Evolutionary conservation across 257 asterid species (phyloP).

Genomic region (Phtheirospermum japonicum): DNA sequence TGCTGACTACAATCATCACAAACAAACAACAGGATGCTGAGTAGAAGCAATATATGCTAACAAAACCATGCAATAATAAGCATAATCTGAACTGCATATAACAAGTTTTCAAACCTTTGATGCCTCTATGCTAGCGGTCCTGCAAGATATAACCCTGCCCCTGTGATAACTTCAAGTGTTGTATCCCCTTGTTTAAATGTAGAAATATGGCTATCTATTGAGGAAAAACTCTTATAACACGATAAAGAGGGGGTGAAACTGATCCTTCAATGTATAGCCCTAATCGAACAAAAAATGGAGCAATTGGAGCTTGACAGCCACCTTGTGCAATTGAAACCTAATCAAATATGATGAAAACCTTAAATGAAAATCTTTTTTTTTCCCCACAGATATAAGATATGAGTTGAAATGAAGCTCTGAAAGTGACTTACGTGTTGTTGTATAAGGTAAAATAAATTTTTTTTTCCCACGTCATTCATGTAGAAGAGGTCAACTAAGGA

Average conservation of each 20-base stretch:
- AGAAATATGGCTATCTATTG: slow-evolving; percentile 60
- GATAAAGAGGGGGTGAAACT: slow-evolving; percentile 85
- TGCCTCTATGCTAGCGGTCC: slow-evolving; percentile 84
- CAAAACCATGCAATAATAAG: no score
- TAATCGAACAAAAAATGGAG: no score
- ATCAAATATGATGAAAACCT: no score
- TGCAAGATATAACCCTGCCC: slow-evolving; percentile 60
- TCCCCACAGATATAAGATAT: slow-evolving; percentile 7
- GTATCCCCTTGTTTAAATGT: slow-evolving; percentile 64
- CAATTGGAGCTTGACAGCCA: no score
- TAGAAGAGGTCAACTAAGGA: no score
- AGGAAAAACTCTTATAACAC: slow-evolving; percentile 70
- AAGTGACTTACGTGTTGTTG: no score
- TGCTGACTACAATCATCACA: background rate
- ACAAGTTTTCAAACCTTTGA: slow-evolving; percentile 65
- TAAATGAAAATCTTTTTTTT: slow-evolving; percentile 11
- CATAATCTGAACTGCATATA: slow-evolving; percentile 19
- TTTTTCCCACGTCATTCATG: no score
- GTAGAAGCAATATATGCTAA: background rate
- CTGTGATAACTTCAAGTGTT: slow-evolving; percentile 70
- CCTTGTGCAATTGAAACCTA: no score
- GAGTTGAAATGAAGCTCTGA: slow-evolving; percentile 23
- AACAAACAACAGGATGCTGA: background rate
- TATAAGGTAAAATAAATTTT: no score
- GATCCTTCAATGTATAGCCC: no score